Base-by-base conservation (phyloP, 1,284 basidiomycete species). In the Omphalotus olearius region DNA sequence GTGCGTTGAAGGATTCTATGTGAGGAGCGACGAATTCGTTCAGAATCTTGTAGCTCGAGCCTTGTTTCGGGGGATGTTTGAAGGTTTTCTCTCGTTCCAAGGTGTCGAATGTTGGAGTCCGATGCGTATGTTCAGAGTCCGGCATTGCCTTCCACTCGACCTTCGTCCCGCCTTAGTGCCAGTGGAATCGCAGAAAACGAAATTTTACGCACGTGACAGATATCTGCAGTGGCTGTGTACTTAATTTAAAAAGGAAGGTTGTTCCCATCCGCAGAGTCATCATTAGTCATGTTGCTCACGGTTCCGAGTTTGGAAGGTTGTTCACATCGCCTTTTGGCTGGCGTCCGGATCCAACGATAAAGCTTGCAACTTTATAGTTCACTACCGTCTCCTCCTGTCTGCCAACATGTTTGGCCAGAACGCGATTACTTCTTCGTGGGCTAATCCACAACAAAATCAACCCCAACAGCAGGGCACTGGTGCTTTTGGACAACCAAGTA, bases 21-120 rank as follows among this genome's bases (percentile, higher is more conserved):
- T 98, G 95, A 9, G 97, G 97, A 26, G 83, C 78, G 51, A 98
- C 91, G 60, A 99, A 92, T 69, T 97, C 92, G 61, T 96, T 93
- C 52, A 99, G 78, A 52, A 92, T 90, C 14, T 85, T 84, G 53
- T 92, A 85, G 14, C 86, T 83, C 36, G 88, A 80, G 17, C 80
- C 81, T 44, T 81, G 70, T 59, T 76, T 75, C 16, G 88, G 79
- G 0, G 97, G 97, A 53, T 85, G 78, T 66, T 82, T 80, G 73
- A 98, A 98, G 3, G 79, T 71, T 10, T 84, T 75, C 72, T 98
- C 94, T 52, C 94, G 83, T 39, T 79, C 76, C 47, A 98, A 77
- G 1, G 96, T 98, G 62, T 88, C 80, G 68, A 98, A 99, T 0
- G 85, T 87, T 0, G 80, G 74, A 16, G 56, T 63, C 45, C 63